Evolutionary conservation across 78 protist species (phyloP).

Genomic region (Dictyostelium intermedium): DNA sequence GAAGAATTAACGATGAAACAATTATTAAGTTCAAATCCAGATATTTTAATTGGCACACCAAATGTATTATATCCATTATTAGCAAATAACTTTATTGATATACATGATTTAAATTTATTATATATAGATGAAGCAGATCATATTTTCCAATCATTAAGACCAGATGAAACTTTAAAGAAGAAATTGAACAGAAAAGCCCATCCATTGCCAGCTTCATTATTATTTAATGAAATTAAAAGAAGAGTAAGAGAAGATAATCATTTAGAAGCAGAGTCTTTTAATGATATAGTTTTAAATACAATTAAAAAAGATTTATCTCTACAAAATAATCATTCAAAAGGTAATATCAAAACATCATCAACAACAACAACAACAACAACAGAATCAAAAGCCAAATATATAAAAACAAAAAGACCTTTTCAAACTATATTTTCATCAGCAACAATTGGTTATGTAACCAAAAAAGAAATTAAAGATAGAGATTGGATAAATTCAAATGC

Average conservation of each 20-base stretch:
- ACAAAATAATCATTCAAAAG: not conserved
- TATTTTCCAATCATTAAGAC: conserved; percentile 10
- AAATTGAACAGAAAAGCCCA: conserved; percentile 28
- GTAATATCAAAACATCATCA: not conserved
- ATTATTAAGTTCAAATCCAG: not conserved
- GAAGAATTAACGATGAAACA: not conserved
- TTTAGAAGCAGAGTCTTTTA: not conserved
- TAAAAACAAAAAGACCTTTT: not conserved
- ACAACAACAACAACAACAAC: not conserved
- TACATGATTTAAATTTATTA: not conserved
- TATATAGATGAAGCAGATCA: conserved; percentile 55
- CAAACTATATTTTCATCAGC: conserved; percentile 66
- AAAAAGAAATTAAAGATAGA: not conserved
- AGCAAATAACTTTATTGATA: not conserved
- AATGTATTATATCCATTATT: conserved; percentile 31
- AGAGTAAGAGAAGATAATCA: not conserved
- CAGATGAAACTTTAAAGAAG: not conserved
- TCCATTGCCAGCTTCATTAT: not conserved
- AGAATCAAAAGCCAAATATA: not conserved
- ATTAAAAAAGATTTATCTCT: not conserved
- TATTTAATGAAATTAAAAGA: conserved; percentile 42
- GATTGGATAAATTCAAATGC: conserved; percentile 45
- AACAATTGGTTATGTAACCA: conserved; percentile 1
- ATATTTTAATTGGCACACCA: conserved; percentile 65
- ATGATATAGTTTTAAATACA: not conserved